These are phyloP conservation scores for Apiospora arundinis DNA, from an alignment of 2,329 filamentous ascomycete genomes.

Conservation along the genomic window DNA sequence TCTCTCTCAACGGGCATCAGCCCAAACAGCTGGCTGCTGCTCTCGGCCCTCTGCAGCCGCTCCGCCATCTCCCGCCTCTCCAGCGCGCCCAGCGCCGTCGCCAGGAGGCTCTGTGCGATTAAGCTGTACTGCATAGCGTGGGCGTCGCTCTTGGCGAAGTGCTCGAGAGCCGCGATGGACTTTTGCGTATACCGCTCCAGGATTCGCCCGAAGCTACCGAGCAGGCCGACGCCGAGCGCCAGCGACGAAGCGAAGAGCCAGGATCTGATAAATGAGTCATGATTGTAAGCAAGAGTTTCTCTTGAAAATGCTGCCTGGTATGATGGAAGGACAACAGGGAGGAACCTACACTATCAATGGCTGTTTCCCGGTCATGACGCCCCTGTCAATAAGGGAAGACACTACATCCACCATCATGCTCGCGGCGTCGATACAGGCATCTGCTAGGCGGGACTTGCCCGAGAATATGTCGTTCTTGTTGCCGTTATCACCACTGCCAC, in stretches of 20 bases:
- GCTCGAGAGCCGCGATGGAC: slow-evolving; percentile 55
- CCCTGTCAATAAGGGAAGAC: slow-evolving; percentile 50
- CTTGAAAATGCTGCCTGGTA: no score
- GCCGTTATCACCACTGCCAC: not conserved
- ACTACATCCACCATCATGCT: slow-evolving; percentile 59
- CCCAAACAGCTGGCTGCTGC: slow-evolving; percentile 58
- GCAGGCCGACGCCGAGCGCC: slow-evolving; percentile 56
- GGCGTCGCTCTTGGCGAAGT: slow-evolving; percentile 55
- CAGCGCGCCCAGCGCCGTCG: slow-evolving; percentile 52
- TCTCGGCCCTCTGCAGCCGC: slow-evolving; percentile 53
- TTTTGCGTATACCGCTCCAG: slow-evolving; percentile 56
- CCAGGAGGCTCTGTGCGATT: slow-evolving; percentile 57
- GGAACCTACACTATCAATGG: slow-evolving; percentile 56
- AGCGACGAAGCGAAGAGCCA: slow-evolving; percentile 62
- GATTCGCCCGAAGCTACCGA: slow-evolving; percentile 58
- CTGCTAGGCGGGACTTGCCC: slow-evolving; percentile 56
- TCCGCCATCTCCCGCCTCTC: slow-evolving; percentile 57
- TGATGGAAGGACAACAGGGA: not conserved
- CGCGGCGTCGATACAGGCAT: slow-evolving; percentile 62
- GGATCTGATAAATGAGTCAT: slow-evolving; percentile 43
- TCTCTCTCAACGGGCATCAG: slow-evolving; percentile 45
- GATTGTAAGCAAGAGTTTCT: not conserved
- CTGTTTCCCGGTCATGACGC: slow-evolving; percentile 48
- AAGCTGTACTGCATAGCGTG: slow-evolving; percentile 60
- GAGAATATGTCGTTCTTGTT: slow-evolving; percentile 38